Base-by-base conservation (phyloP, 495 filamentous ascomycete genomes). In the Podospora bellae-mahoneyi region DNA sequence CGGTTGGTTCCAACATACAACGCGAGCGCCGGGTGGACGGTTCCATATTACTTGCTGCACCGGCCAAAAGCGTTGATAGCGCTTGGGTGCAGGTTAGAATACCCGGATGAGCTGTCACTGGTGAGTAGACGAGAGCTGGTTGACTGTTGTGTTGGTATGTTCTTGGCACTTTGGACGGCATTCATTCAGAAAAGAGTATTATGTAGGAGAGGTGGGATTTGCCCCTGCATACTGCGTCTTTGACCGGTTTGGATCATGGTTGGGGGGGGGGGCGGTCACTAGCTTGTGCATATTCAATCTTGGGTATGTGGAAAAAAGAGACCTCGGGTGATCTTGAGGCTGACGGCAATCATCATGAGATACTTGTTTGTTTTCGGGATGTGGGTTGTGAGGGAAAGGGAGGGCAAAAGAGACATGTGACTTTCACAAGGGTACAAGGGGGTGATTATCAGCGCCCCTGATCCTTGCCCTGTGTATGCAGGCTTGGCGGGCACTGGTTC, bases 211-310 rank as follows among this genome's bases (percentile, higher is more conserved):
- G 13, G 39, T 5, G 9, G 39, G 6, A 48, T 58, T 58, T 58
- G 7, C 55, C 55, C 55, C 55, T 58, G 55, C 55, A 58, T 58
- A 20, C 15, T 58, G 55, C 39, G 55, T 58, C 55, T 58, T 58
- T 19, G 71, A 32, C 30, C 30, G 30, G 30, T 32, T 32, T 32
- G 30, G 30, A 7, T 4, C 4, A 32, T 23, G 23, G 23, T 23
- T 23, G 20, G 20, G 20, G 20, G 20, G 20, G 20, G 20, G 20
- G 20, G 20, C 1, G 23, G 23, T 23, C 23, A 23, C 23, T 23
- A 1, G 23, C 23, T 39, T 39, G 34, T 39, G 34, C 34, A 39
- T 39, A 39, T 39, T 39, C 39, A 48, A 13, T 48, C 2, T 48
- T 48, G 39, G 39, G 7, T 16, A 48, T 48, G 7, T 10, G 15